These are phyloP conservation scores for Inga laurina DNA, from an alignment of 306 rosid genomes.

Conservation along the genomic window DNA sequence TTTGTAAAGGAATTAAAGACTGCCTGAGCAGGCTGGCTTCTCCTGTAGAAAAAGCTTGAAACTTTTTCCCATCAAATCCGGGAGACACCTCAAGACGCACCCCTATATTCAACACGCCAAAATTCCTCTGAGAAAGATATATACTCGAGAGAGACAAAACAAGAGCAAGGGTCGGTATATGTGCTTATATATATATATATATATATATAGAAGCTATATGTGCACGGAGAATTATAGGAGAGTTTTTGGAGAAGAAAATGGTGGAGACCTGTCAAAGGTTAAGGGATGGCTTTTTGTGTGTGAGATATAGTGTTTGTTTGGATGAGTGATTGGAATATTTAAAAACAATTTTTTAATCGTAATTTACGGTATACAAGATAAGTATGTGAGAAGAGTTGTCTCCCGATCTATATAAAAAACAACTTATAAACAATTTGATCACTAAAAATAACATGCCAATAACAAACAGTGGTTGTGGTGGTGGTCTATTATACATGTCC, in stretches of 20 bases:
- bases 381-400: no score
- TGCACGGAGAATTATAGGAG: background rate
- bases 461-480: constrained; percentile 35
- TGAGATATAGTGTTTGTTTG: no score
- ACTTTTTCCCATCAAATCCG: constrained; percentile 81
- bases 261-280: constrained; percentile 50
- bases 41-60: constrained; percentile 68
- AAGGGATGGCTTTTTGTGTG: constrained; percentile 59
- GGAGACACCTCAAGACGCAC: constrained; percentile 51
- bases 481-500: constrained; percentile 46
- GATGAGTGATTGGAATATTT: no score
- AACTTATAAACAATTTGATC: no score
- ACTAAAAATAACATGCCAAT: no score
- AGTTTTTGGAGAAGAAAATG: constrained; percentile 25
- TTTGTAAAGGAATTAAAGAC: background rate
- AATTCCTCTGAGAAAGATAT: constrained; percentile 9
- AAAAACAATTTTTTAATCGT: no score
- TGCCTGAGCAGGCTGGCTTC: constrained; percentile 48
- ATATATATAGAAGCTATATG: background rate
- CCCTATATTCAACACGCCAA: background rate
- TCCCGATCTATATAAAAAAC: no score
- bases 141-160: background rate
- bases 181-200: background rate
- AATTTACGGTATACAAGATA: no score
- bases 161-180: background rate